These are phyloP conservation scores for Trichoderma orchidacearum DNA, from an alignment of 495 filamentous ascomycete species.

Conservation along the genomic window DNA sequence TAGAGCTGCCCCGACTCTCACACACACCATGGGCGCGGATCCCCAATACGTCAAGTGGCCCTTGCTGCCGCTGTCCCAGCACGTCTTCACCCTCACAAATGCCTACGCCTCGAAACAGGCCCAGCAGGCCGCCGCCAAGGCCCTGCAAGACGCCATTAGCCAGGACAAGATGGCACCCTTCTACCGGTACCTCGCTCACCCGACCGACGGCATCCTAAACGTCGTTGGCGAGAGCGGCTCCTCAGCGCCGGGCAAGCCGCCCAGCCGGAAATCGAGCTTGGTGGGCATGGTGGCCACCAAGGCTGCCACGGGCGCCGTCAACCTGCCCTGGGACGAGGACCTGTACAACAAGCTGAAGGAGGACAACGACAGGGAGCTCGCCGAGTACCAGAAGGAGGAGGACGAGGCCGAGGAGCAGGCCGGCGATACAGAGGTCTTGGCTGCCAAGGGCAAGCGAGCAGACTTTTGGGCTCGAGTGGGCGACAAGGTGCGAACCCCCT, in stretches of 20 bases:
- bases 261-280: conserved; percentile 42
- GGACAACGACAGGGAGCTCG: conserved; percentile 84
- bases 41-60: conserved; percentile 95
- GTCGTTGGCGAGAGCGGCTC: conserved; percentile 53
- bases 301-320: conserved; percentile 44
- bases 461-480: conserved; percentile 90
- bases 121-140: conserved; percentile 63
- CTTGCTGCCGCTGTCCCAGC: conserved; percentile 79
- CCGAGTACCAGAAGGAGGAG: conserved; percentile 86
- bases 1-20: conserved; percentile 3
- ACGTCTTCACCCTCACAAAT: conserved; percentile 95
- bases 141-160: conserved; percentile 80
- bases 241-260: conserved; percentile 30
- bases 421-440: conserved; percentile 87
- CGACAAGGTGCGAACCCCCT: conserved; percentile 61
- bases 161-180: conserved; percentile 95
- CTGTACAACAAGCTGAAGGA: conserved; percentile 73
- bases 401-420: conserved; percentile 90
- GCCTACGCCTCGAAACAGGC: conserved; percentile 53
- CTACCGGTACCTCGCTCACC: conserved; percentile 90
- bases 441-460: conserved; percentile 83
- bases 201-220: conserved; percentile 83
- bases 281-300: conserved; percentile 62
- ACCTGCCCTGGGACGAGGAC: conserved; percentile 78
- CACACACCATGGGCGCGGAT: conserved; percentile 91